Conservation (phyloP, 2,329 filamentous ascomycete species). For the Colletotrichum tropicale region DNA sequence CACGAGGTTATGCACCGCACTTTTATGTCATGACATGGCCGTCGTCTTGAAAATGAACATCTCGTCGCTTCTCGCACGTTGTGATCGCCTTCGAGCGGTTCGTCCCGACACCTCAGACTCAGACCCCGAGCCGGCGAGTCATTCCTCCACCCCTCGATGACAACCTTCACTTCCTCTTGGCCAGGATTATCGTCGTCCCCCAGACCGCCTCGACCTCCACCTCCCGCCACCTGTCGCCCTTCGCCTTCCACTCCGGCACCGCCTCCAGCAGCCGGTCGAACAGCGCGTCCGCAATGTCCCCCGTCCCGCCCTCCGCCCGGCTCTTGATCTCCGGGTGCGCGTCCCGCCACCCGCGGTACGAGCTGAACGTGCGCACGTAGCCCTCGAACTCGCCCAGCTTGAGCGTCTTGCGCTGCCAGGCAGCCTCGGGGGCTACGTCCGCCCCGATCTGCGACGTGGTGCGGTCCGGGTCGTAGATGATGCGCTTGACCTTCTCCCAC, state of each 20-base stretch:
- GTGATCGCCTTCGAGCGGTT: background rate
- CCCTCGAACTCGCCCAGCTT: constrained; percentile 63
- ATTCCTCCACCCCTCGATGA: background rate
- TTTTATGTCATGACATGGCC: background rate
- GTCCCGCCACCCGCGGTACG: constrained; percentile 63
- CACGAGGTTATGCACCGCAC: background rate
- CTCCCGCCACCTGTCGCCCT: constrained; percentile 55
- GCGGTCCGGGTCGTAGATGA: constrained; percentile 62
- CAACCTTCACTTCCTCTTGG: constrained; percentile 42
- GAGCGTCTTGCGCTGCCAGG: constrained; percentile 58
- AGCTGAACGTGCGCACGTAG: constrained; percentile 67
- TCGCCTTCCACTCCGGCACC: constrained; percentile 56
- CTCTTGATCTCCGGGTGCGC: constrained; percentile 54
- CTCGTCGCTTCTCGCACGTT: background rate
- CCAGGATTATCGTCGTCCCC: constrained; percentile 65
- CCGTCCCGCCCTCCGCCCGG: constrained; percentile 57
- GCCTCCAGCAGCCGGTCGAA: constrained; percentile 61
- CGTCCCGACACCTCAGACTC: background rate
- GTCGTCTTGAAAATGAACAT: background rate
- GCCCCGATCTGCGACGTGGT: constrained; percentile 35
- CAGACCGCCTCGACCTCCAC: constrained; percentile 62
- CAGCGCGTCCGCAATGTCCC: constrained; percentile 67
- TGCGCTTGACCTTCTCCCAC: constrained; percentile 57
- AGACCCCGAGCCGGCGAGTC: background rate
- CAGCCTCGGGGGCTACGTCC: constrained; percentile 26